Percentiles rank a stretch among this genome's conserved stretches.
Evolutionary conservation across 805 yeast species (phyloP).

Genomic region (Candida quercuum): DNA sequence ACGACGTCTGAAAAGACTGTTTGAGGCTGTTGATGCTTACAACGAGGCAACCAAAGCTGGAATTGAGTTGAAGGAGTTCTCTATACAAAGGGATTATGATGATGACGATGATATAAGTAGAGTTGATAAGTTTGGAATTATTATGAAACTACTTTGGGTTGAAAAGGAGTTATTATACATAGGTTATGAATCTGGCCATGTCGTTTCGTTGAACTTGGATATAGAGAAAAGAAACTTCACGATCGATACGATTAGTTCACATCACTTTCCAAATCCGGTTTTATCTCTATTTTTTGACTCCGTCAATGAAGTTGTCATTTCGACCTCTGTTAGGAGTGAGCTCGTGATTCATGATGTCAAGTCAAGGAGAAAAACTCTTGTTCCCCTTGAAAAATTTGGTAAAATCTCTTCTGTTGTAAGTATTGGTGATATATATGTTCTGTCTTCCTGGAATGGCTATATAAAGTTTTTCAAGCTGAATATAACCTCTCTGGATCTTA

Average conservation of each 20-base stretch:
- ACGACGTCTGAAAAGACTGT: conserved; percentile 14
- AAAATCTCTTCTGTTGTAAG: conserved; percentile 29
- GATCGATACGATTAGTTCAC: conserved; percentile 13
- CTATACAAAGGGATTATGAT: conserved; percentile 5
- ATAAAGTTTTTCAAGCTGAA: conserved; percentile 28
- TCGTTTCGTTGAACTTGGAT: conserved; percentile 27
- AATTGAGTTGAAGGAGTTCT: conserved; percentile 15
- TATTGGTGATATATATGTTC: conserved; percentile 22
- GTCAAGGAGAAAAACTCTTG: not conserved
- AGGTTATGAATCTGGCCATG: conserved; percentile 76
- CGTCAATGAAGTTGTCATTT: conserved; percentile 23
- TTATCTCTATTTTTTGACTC: conserved; percentile 34
- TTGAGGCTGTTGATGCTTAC: conserved; percentile 20
- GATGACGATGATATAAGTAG: conserved; percentile 11
- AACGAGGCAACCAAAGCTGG: conserved; percentile 10
- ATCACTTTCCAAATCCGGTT: conserved; percentile 52
- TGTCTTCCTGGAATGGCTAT: conserved; percentile 50
- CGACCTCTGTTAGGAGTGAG: conserved; percentile 46
- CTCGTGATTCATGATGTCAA: conserved; percentile 25
- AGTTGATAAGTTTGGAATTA: conserved; percentile 50
- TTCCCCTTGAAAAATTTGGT: conserved; percentile 25
- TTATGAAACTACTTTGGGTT: conserved; percentile 51
- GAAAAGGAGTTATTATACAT: conserved; percentile 30
- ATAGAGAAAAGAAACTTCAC: conserved; percentile 1
- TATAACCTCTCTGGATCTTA: conserved; percentile 9